Conservation (phyloP, 768 basidiomycete species). For the Coprinopsis marcescibilis region DNA sequence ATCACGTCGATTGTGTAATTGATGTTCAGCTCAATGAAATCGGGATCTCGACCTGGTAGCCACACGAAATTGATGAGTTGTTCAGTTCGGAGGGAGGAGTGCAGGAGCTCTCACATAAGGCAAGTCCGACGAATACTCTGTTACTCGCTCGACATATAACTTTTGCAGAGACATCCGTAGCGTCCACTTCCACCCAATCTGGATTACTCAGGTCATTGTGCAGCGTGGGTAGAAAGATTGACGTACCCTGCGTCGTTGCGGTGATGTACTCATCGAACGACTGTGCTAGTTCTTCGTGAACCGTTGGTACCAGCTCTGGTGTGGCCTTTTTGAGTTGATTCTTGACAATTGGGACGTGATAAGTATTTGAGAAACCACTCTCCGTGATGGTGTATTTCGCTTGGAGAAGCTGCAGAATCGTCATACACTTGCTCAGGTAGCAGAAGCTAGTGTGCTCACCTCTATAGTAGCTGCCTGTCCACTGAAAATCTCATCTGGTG, state of each 20-base stretch:
- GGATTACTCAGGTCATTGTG: too few relatives aligned
- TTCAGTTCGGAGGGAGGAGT: not conserved
- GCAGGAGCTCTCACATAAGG: conserved; percentile 10
- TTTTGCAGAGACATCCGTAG: conserved; percentile 20
- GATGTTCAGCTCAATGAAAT: conserved; percentile 26
- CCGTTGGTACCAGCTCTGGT: conserved; percentile 3
- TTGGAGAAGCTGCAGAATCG: not conserved
- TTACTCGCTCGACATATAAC: conserved; percentile 38
- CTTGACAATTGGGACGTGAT: conserved; percentile 17
- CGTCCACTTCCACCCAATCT: conserved; percentile 33
- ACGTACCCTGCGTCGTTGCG: conserved; percentile 4
- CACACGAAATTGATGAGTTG: not conserved
- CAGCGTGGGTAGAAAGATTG: not conserved
- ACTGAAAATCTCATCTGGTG: too few relatives aligned
- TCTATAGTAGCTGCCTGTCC: too few relatives aligned
- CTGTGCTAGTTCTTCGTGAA: conserved; percentile 5
- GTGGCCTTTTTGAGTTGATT: conserved; percentile 13
- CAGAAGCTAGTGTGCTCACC: too few relatives aligned
- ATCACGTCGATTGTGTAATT: conserved; percentile 28
- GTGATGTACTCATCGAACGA: conserved; percentile 6
- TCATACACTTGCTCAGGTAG: not conserved
- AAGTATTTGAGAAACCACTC: conserved; percentile 12
- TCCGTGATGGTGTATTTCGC: conserved; percentile 11
- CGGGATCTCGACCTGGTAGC: conserved; percentile 27
- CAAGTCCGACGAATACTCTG: conserved; percentile 28